Evolutionary conservation across 768 basidiomycete genomes (phyloP).

Genomic region (Amanita muscaria): DNA sequence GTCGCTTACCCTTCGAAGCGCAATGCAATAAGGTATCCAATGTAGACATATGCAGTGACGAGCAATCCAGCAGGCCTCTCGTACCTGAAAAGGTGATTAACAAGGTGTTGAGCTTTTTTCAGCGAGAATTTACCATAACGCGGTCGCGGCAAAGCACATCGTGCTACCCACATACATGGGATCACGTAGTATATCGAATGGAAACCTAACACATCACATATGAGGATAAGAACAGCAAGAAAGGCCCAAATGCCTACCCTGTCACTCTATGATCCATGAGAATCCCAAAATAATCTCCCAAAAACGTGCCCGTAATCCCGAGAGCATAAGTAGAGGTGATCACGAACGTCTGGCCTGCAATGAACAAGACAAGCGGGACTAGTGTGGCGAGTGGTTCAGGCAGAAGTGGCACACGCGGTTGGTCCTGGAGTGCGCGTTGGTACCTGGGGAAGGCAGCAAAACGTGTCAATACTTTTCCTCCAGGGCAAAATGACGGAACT

Average conservation of each 20-base stretch:
- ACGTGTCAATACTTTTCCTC: neutral
- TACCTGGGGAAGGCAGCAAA: slow-evolving; percentile 51
- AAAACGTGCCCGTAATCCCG: slow-evolving; percentile 90
- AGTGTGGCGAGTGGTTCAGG: slow-evolving; percentile 54
- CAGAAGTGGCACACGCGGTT: slow-evolving; percentile 62
- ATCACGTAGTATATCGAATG: slow-evolving; percentile 86
- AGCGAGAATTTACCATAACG: slow-evolving; percentile 57
- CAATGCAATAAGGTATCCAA: slow-evolving; percentile 78
- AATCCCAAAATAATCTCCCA: slow-evolving; percentile 81
- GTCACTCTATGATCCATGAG: slow-evolving; percentile 86
- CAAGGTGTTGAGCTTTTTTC: neutral
- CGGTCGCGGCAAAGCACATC: slow-evolving; percentile 77
- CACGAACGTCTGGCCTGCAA: slow-evolving; percentile 76
- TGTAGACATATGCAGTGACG: slow-evolving; percentile 72
- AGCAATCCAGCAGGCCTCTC: slow-evolving; percentile 79
- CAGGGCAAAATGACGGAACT: slow-evolving; percentile 21
- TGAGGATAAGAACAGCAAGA: neutral
- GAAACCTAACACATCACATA: slow-evolving; percentile 45
- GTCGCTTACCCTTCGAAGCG: slow-evolving; percentile 83
- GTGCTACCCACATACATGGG: slow-evolving; percentile 98
- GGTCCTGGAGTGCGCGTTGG: slow-evolving; percentile 62
- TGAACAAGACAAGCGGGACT: slow-evolving; percentile 53
- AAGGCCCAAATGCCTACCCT: slow-evolving; percentile 29
- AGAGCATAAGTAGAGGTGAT: slow-evolving; percentile 83
- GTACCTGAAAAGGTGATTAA: slow-evolving; percentile 41